Evolutionary conservation across 257 asterid genomes (phyloP), one percentile per base, ranked within the genome.

Genomic region (Datura wrightii): DNA sequence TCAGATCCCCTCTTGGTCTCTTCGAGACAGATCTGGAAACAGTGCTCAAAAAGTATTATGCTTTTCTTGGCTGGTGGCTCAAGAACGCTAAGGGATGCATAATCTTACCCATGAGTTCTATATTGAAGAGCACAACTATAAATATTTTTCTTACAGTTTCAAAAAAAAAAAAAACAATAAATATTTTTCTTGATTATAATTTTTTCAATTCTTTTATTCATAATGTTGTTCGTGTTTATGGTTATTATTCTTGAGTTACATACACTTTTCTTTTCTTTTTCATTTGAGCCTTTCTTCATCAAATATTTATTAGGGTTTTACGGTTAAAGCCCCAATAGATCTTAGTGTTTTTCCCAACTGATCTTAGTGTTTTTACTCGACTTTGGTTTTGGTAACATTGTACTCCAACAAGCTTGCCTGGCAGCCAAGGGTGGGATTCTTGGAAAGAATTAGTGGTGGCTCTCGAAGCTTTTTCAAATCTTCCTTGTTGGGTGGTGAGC

Each of bases 61-160:
- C 42, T 63, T 24, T 63, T 63, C 42, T 63, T 63, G 71, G 42
- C 71, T 63, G 71, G 71, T 63, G 41, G 71, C 71, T 63, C 54
- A 69, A 69, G 50, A 69, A 8, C 5, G 36, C 15, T 16, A 41
- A 69, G 79, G 54, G 31, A 42, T 69, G 5, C 15, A 8, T 69
- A 18, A 37, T 39, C 76, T 69, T 36, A 69, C 54, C 54, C 53
- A 69, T 8, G 52, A 67, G 52, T 67, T 39, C 78, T 41, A 69
- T 69, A 41, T 41, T 69, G 79, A 69, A 69, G 79, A 10, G 10
- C 36, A 16, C 2, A 7, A 42, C 36, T 16, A 16, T 41, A 41
- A 69, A 42, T 69, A 69, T 41, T 69, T 44, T n/a, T 50, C 14
- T 39, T 67, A 24, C 31, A 24, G 31, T 24, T 24, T 24, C n/a